Base-by-base conservation (phyloP, 768 basidiomycete genomes). In the Tylopilus sp. region DNA sequence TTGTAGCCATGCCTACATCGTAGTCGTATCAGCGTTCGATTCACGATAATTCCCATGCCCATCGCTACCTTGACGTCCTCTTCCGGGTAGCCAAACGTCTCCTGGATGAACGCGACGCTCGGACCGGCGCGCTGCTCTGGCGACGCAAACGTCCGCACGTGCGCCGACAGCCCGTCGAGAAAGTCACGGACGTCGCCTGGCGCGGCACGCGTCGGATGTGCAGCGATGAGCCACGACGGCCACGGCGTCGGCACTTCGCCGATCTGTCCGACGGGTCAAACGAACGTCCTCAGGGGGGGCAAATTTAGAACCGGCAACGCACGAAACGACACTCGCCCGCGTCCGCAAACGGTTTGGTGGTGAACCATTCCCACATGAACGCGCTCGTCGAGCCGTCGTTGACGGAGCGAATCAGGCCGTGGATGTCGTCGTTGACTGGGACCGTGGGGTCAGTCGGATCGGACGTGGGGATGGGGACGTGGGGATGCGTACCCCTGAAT, bases 361-460 rank as follows among this genome's bases (percentile, higher is more conserved):
- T 87, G 69, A 96, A 97, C 89, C 89, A 92, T 68, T 93, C 92
- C 91, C 92, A 92, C 86, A 95, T 89, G 72, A 95, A 95, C 12
- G 87, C 89, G 56, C 89, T 90, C 7, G 93, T 93, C 13, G 86
- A 81, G 0, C 86, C 89, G 47, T 89, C 85, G 64, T 97, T 97
- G 14, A 96, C 92, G 6, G 92, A 92, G 57, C 85, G 74, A 54
- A 95, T 82, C 28, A 98, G 76, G 11, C 89, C 86, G 16, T 79
- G 83, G 54, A 93, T 89, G 60, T 91, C 84, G 57, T 89, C 83
- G 63, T 90, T 89, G 33, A 91, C 90, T 92, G 54, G 22, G 40
- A 7, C 24, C 24, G 14, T 14, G 12, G 19, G n/a, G 6, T n/a
- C 12, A 30, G 29, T 33, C 31, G 31, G n/a, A 33, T 33, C 16